Conservation (phyloP, 768 basidiomycete species). For the Naganishia vaughanmartiniae region DNA sequence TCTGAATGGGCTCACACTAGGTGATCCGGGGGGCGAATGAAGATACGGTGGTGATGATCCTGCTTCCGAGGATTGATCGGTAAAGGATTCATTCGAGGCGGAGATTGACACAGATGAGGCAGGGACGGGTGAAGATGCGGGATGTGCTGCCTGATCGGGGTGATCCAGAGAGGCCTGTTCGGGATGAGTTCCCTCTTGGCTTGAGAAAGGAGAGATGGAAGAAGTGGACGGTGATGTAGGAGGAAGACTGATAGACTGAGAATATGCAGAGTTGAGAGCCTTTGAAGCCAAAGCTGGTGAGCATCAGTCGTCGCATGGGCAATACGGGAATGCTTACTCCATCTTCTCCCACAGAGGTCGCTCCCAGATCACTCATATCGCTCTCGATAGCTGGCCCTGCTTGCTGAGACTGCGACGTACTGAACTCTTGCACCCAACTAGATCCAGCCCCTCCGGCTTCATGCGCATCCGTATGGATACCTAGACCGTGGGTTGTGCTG, state of each 20-base stretch:
- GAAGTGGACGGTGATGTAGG: slow-evolving; percentile 41
- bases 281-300: slow-evolving; percentile 16
- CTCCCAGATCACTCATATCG: slow-evolving; percentile 20
- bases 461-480: slow-evolving; percentile 2
- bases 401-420: background rate
- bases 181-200: slow-evolving; percentile 38
- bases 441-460: background rate
- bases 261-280: slow-evolving; percentile 38
- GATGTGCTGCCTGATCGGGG: background rate
- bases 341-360: slow-evolving; percentile 23
- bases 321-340: slow-evolving; percentile 10
- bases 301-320: background rate
- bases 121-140: background rate
- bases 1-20: slow-evolving; percentile 18
- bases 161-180: background rate
- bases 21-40: slow-evolving; percentile 19
- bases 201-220: slow-evolving; percentile 38
- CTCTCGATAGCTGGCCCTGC: background rate
- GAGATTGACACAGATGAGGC: slow-evolving; percentile 2
- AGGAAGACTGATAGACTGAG: slow-evolving; percentile 44
- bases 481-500: background rate
- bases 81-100: background rate
- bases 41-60: slow-evolving; percentile 25
- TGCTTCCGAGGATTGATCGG: slow-evolving; percentile 13
- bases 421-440: slow-evolving; percentile 20